Base-by-base conservation (phyloP, 1,284 basidiomycete species). In the Marasmius sp. region DNA sequence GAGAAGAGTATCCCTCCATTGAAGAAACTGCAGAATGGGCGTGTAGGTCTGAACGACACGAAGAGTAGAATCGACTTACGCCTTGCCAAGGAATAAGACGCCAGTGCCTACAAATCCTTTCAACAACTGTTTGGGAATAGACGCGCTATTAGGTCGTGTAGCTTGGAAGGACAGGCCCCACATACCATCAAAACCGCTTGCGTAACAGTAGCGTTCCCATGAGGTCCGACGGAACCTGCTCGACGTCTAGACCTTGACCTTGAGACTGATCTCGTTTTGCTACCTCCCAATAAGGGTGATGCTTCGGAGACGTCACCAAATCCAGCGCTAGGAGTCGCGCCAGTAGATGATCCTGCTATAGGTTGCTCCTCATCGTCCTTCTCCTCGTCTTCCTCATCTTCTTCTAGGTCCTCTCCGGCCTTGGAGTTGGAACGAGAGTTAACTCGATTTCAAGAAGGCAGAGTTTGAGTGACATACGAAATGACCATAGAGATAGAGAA, bases 101-200 rank as follows among this genome's bases (percentile, higher is more conserved):
- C 97, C 97, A 9, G 97, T 99, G 20, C 97, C 97, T 57, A 99
- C 90, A 71, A 99, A 99, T 0, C 94, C 91, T 76, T 99, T 98
- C 64, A 97, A 77, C 61, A 97, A 77, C 94, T 95, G 56, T n/a
- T 64, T 27, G 27, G 27, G 27, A 5, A 22, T 48, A 47, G 56
- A 43, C 47, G 54, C n/a, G 51, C 57, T 22, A 63, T 43, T 61
- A 54, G 34, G 59, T 38, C 16, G 45, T 38, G 34, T 59, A 45
- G 54, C 64, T 53, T 16, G 60, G 14, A 57, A 50, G 33, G 54
- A 18, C 11, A 37, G 55, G 39, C 20, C 20, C 58, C 22, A 73
- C 83, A 57, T 68, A 92, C 93, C 94, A 97, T 97, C 50, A 97
- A 79, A 11, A 95, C 87, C 8, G 95, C 95, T 74, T 97, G 93